Evolutionary conservation across 257 asterid genomes (phyloP), one percentile per base, ranked within the genome.

Genomic region (Nicotiana sylvestris): DNA sequence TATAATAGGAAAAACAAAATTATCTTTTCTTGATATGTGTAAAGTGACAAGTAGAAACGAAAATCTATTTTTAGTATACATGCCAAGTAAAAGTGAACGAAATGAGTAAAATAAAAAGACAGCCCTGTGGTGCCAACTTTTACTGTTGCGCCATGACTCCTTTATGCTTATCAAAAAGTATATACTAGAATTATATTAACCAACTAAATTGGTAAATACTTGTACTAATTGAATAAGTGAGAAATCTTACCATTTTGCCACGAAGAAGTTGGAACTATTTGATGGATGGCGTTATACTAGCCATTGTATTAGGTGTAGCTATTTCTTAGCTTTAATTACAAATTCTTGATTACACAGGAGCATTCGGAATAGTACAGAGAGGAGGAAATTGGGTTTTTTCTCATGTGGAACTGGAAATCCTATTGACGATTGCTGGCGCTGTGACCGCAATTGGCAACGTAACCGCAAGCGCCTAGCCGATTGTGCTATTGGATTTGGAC

Each of bases 391-490:
- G 33, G 97, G 96, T 2, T 94, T 87, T 88, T 91, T 94, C 87
- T 87, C 95, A 6, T 92, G 98, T 81, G 95, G 85, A 16, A 88
- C 89, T 4, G 97, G 97, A 6, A 95, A 95, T 83, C 95, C 99
- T 0, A 92, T 95, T n/a, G 98, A 95, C 81, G 97, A 91, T 77
- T 95, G 98, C 85, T 95, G 98, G 98, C 91, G 98, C 0, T 92
- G 98, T 84, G 94, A 93, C 83, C 90, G 82, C 6, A 89, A 86
- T 69, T 95, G 98, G 98, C 83, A 86, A 65, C 91, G 88, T 72
- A 76, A 87, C 86, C 98, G 98, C 1, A 90, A 90, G n/a, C 95
- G 94, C 11, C 87, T 95, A 11, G 97, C 98, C 15, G 94, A 92
- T 83, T 95, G 98, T 87, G 85, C 92, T 37, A 90, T 93, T 18